These are phyloP conservation scores for Aureobasidium sp. DNA, from an alignment of 2,329 filamentous ascomycete genomes.

Conservation along the genomic window DNA sequence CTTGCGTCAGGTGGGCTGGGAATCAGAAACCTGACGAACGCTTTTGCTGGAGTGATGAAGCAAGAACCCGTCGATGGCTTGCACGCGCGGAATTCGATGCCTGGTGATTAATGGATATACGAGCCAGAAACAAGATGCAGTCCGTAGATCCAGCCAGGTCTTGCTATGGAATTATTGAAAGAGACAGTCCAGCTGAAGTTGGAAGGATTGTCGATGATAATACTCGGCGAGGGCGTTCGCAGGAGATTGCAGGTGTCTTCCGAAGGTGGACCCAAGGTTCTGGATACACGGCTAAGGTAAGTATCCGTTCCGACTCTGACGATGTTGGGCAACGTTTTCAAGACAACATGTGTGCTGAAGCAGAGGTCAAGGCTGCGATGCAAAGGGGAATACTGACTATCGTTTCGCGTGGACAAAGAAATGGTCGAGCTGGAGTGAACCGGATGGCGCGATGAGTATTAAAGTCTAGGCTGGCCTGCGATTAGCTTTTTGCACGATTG, in stretches of 20 bases:
- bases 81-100: slow-evolving; percentile 2
- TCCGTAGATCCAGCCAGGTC: slow-evolving; percentile 13
- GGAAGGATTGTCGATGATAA: slow-evolving; percentile 24
- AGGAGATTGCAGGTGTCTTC: slow-evolving; percentile 32
- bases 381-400: slow-evolving; percentile 5
- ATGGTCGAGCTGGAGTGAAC: slow-evolving; percentile 13
- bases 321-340: slow-evolving; percentile 12
- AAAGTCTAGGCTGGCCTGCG: slow-evolving; percentile 4
- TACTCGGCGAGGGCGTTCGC: slow-evolving; percentile 30
- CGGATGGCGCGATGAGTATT: slow-evolving; percentile 11
- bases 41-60: slow-evolving; percentile 22
- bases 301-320: slow-evolving; percentile 9
- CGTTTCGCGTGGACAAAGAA: slow-evolving; percentile 15
- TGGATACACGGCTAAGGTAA: slow-evolving; percentile 19
- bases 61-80: slow-evolving; percentile 27
- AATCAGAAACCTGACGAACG: slow-evolving; percentile 19
- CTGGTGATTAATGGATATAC: slow-evolving; percentile 7
- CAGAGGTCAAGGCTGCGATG: not conserved
- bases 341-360: slow-evolving; percentile 13
- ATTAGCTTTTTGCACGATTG: slow-evolving; percentile 13
- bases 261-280: slow-evolving; percentile 26
- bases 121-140: slow-evolving; percentile 4
- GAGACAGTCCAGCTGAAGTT: slow-evolving; percentile 14
- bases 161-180: slow-evolving; percentile 18
- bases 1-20: slow-evolving; percentile 16